These are phyloP conservation scores for Gaultheria prostrata DNA, from an alignment of 148 eudicot species.

Conservation along the genomic window DNA sequence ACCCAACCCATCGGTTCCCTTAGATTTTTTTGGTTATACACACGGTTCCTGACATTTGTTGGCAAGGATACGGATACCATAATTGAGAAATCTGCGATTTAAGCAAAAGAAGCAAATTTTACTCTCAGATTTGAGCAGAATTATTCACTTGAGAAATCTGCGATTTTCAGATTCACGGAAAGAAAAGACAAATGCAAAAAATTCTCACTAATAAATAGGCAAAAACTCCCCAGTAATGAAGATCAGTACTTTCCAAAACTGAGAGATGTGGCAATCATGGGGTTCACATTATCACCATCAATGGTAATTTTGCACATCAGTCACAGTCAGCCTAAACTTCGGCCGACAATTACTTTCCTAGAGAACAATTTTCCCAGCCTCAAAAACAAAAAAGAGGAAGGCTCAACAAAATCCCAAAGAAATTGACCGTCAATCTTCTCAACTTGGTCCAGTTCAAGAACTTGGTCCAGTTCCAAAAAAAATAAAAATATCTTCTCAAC, in stretches of 20 bases:
- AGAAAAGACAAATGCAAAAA: not conserved
- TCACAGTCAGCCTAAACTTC: not conserved
- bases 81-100: not conserved
- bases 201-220: not conserved
- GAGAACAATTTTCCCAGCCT: not conserved
- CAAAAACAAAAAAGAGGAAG: not conserved
- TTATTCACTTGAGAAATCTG: not conserved
- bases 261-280: not conserved
- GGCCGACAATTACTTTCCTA: not conserved
- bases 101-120: not conserved
- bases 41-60: too few species aligned
- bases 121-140: not conserved
- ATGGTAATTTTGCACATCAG: not conserved
- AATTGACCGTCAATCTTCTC: conserved; percentile 1
- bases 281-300: not conserved
- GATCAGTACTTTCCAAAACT: not conserved
- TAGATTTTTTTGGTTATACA: too few species aligned
- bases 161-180: not conserved
- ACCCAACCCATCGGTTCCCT: too few species aligned
- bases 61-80: not conserved
- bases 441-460: too few species aligned
- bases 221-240: not conserved
- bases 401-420: not conserved
- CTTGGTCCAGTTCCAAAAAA: too few species aligned
- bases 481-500: too few species aligned